These are phyloP conservation scores for Anthostomella pinea DNA, from an alignment of 2,329 filamentous ascomycete species.

Conservation along the genomic window DNA sequence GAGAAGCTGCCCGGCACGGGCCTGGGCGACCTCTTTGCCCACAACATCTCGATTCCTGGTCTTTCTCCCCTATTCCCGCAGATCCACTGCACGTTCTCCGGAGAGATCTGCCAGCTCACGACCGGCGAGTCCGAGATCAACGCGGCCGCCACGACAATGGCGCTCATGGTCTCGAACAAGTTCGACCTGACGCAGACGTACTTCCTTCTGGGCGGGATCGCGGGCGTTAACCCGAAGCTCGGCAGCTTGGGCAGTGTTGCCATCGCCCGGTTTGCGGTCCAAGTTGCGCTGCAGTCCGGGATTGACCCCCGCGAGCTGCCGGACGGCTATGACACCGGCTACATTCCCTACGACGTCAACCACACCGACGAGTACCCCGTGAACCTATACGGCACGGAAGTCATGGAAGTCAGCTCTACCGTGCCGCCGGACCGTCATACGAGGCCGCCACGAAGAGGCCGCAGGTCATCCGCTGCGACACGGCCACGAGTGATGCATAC, in stretches of 20 bases:
- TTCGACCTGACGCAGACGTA: constrained; percentile 69
- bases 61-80: constrained; percentile 64
- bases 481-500: constrained; percentile 70
- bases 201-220: constrained; percentile 70
- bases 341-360: constrained; percentile 61
- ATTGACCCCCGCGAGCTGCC: constrained; percentile 69
- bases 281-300: constrained; percentile 74
- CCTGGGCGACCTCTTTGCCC: constrained; percentile 53
- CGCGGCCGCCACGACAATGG: constrained; percentile 63
- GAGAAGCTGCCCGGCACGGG: constrained; percentile 43
- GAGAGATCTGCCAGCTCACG: constrained; percentile 65
- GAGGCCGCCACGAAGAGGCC: constrained; percentile 46
- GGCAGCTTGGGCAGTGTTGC: constrained; percentile 65
- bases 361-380: constrained; percentile 55
- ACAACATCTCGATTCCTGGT: constrained; percentile 58
- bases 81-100: constrained; percentile 60
- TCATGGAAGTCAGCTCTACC: constrained; percentile 64
- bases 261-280: constrained; percentile 67
- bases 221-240: constrained; percentile 67
- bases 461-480: constrained; percentile 61
- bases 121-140: constrained; percentile 73
- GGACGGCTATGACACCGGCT: constrained; percentile 62
- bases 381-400: constrained; percentile 65
- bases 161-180: constrained; percentile 56
- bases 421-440: constrained; percentile 45